Evolutionary conservation across 495 filamentous ascomycete genomes (phyloP), one percentile per base, ranked within the genome.

Genomic region (Xylaria flabelliformis): DNA sequence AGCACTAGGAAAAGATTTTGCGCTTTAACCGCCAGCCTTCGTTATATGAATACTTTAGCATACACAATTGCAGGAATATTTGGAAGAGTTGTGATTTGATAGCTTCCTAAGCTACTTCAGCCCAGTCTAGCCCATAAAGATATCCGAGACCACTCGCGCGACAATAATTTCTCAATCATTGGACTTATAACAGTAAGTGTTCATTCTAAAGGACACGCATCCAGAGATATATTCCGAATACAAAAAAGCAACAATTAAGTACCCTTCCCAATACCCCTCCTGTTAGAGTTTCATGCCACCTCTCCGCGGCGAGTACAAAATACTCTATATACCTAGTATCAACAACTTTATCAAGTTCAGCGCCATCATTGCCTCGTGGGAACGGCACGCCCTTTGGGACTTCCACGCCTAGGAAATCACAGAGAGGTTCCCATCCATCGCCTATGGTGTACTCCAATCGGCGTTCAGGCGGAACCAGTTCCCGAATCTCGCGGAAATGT

Each of bases 371-470:
- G 34, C 67, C 21, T 44, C 51, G 67, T 21, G 72, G 72, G 19
- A 74, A 74, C 36, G 72, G 67, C 39, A 74, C 68, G 1, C 59
- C 72, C 17, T 77, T 21, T 19, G 76, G 76, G 10, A 74, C 74
- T 17, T 73, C 69, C 42, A 76, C 73, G 15, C 75, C 81, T 26
- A 85, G 63, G 58, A 84, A 83, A 46, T 72, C 36, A 53, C 84
- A 87, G 53, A 87, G 78, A 41, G 83, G 83, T 55, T 78, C 83
- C 84, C 84, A 86, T 13, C 84, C 84, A 63, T 84, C 79, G 64
- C 82, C 77, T 39, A 86, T 79, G n/a, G 78, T 74, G 71, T 79
- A 87, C 65, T 82, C 82, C 56, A 85, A 70, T 39, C 84, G 61
- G 17, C 75, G 72, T 19, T 83, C 80, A 41, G 66, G 62, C 0